A percentile compares a stretch with the other conserved stretches of the same genome.
phyloP scores from a whole-genome alignment of 139 green algal species.

The Nannochloris sp. region DNA sequence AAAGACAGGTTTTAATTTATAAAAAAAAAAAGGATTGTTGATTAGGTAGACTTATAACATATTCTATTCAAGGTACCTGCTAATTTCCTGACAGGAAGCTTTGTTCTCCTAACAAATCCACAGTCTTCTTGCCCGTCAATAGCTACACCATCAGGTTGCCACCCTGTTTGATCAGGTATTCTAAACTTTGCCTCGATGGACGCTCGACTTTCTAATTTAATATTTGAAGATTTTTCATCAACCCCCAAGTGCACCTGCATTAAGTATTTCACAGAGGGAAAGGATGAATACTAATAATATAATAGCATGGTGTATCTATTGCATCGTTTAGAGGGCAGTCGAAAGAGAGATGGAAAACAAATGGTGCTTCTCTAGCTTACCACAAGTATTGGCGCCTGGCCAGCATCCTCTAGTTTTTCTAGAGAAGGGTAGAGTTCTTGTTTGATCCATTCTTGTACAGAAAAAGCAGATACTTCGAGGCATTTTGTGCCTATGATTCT shows the following conservation, averaged over 20 bases:
- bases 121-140: not conserved
- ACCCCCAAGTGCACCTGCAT: slow-evolving; percentile 36
- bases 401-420: too few relatives aligned
- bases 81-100: not conserved
- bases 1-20: not conserved
- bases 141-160: not conserved
- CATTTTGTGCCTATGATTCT: too few relatives aligned
- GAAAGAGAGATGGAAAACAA: not conserved
- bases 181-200: slow-evolving; percentile 40
- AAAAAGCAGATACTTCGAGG: too few relatives aligned
- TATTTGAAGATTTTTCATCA: not conserved
- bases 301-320: not conserved
- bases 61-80: not conserved
- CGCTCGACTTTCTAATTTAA: slow-evolving; percentile 32
- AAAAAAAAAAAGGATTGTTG: not conserved
- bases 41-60: not conserved
- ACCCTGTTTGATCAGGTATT: slow-evolving; percentile 23
- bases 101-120: not conserved
- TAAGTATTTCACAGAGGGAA: too few relatives aligned
- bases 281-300: not conserved
- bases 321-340: not conserved
- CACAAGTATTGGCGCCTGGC: too few relatives aligned
- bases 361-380: too few relatives aligned
- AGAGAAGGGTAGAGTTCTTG: too few relatives aligned
- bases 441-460: too few relatives aligned